phyloP scores from a whole-genome alignment of 495 filamentous ascomycete species.

The Annulohypoxylon nitens region DNA sequence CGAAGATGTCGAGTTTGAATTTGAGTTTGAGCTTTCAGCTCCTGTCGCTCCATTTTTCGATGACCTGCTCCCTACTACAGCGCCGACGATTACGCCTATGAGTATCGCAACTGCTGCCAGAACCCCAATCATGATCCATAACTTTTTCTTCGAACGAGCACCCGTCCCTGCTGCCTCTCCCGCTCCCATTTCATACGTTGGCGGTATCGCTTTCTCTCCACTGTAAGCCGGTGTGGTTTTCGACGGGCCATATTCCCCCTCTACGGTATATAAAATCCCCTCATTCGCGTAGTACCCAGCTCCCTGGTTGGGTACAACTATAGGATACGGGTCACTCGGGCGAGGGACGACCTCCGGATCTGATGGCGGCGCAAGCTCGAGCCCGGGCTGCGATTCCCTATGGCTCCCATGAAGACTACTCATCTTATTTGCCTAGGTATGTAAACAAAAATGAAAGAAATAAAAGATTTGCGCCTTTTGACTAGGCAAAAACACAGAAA shows the following conservation, averaged over 20 bases:
- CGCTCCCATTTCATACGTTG: neutral
- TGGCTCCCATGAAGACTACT: neutral
- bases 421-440: slow-evolving; percentile 11
- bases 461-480: neutral
- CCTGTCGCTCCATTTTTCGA: neutral
- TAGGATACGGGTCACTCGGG: slow-evolving; percentile 7
- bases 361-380: slow-evolving; percentile 22
- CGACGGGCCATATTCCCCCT: neutral
- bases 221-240: neutral
- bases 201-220: neutral
- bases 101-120: slow-evolving; percentile 19
- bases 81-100: slow-evolving; percentile 27
- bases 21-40: neutral
- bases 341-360: slow-evolving; percentile 24
- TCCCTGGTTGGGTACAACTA: slow-evolving; percentile 1
- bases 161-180: neutral
- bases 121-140: slow-evolving; percentile 24
- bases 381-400: slow-evolving; percentile 31
- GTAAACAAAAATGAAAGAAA: neutral
- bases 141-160: slow-evolving; percentile 20
- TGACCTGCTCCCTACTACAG: slow-evolving; percentile 29
- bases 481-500: neutral
- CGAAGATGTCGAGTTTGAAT: slow-evolving; percentile 2
- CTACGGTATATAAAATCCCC: neutral
- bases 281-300: neutral